Conservation (phyloP, 176 grass and related monocot species). For the Dendrocalamus sinicus region DNA sequence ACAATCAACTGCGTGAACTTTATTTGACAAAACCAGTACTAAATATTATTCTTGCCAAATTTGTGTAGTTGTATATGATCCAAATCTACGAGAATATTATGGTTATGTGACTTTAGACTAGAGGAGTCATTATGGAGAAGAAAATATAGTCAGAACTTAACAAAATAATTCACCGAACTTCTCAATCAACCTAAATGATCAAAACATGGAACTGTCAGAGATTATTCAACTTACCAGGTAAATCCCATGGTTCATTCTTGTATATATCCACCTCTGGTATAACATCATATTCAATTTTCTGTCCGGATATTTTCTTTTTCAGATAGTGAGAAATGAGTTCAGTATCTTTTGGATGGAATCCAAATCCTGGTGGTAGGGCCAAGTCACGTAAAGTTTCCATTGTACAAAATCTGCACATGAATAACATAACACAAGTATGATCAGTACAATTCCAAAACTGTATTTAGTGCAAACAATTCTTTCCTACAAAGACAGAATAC, state of each 20-base stretch:
- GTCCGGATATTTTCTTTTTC: slow-evolving; percentile 73
- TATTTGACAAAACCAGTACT: slow-evolving; percentile 14
- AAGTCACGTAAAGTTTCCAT: slow-evolving; percentile 70
- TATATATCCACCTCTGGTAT: slow-evolving; percentile 92
- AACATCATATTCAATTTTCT: slow-evolving; percentile 67
- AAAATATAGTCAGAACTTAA: neutral
- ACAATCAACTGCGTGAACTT: slow-evolving; percentile 20
- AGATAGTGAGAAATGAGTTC: slow-evolving; percentile 88
- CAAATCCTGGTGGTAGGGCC: slow-evolving; percentile 73
- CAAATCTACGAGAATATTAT: neutral
- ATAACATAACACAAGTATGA: slow-evolving; percentile 3
- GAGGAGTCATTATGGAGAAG: neutral
- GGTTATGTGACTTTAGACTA: neutral
- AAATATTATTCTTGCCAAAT: slow-evolving; percentile 10
- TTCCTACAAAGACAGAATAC: neutral
- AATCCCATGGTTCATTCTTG: slow-evolving; percentile 98
- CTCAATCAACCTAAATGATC: neutral
- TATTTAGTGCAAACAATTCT: neutral
- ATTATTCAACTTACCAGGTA: slow-evolving; percentile 63
- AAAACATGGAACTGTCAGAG: slow-evolving; percentile 22
- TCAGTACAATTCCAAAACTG: neutral
- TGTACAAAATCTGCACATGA: slow-evolving; percentile 36
- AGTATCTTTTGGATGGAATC: slow-evolving; percentile 81
- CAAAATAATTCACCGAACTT: neutral
- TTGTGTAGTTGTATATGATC: slow-evolving; percentile 4